phyloP scores from a whole-genome alignment of 148 eudicot genomes.

The Rhododendron griersonianum region DNA sequence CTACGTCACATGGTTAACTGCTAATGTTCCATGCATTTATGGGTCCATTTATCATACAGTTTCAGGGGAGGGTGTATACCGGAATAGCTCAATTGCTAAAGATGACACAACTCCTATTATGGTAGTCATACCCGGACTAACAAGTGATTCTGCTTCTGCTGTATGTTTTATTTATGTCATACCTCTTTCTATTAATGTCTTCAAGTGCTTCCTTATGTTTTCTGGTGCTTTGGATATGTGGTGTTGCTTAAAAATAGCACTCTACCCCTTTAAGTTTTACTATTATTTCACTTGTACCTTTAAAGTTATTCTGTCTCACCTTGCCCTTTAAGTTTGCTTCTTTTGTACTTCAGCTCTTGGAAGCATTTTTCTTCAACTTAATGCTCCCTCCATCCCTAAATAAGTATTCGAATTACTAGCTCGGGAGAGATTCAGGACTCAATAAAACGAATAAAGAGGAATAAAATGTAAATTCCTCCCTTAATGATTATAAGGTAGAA shows the following conservation, averaged over 20 bases:
- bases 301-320: not conserved
- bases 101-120: slow-evolving; percentile 73
- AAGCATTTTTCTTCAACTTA: not conserved
- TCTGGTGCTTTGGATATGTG: not conserved
- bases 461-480: not conserved
- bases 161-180: slow-evolving; percentile 36
- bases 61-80: slow-evolving; percentile 21
- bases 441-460: not conserved
- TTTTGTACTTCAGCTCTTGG: not conserved
- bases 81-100: slow-evolving; percentile 33
- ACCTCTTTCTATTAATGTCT: not conserved
- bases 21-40: not conserved
- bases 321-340: not conserved
- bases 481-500: not conserved
- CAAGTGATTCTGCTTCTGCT: slow-evolving; percentile 85
- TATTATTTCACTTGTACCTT: not conserved
- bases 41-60: slow-evolving; percentile 38
- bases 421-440: not conserved
- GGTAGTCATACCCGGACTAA: slow-evolving; percentile 79
- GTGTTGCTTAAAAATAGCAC: not conserved
- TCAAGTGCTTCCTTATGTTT: not conserved
- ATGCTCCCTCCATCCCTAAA: too few relatives aligned
- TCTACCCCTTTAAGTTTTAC: not conserved
- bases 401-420: not conserved
- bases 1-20: not conserved